These are phyloP conservation scores for Botrytis paeoniae DNA, from an alignment of 2,329 filamentous ascomycete genomes.

Conservation along the genomic window DNA sequence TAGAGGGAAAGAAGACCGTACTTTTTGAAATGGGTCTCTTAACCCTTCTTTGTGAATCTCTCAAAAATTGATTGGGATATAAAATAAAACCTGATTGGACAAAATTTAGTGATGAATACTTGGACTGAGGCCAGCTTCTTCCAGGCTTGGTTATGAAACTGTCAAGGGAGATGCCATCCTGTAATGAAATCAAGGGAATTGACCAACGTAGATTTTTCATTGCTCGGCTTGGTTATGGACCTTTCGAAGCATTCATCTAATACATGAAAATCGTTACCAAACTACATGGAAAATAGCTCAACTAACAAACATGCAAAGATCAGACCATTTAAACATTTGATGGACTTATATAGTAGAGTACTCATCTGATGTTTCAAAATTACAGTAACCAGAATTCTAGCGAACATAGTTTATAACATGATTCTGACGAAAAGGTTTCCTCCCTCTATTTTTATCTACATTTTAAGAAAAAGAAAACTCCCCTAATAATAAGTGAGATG, in stretches of 20 bases:
- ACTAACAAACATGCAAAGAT: too few relatives aligned
- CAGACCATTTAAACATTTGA: neutral
- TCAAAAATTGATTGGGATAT: too few relatives aligned
- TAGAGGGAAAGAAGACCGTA: neutral
- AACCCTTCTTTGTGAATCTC: too few relatives aligned
- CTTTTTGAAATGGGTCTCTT: neutral
- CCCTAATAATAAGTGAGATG: too few relatives aligned
- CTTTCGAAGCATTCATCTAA: neutral
- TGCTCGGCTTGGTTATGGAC: neutral
- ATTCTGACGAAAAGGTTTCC: neutral
- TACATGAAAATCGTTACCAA: neutral
- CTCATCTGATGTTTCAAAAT: neutral
- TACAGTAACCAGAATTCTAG: neutral
- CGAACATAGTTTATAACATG: neutral
- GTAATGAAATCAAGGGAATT: neutral
- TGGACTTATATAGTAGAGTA: neutral
- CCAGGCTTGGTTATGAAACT: neutral
- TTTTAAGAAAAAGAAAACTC: neutral
- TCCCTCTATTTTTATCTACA: rapidly evolving
- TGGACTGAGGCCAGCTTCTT: neutral
- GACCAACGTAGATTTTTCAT: neutral
- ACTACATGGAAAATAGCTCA: neutral
- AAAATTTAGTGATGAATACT: too few relatives aligned
- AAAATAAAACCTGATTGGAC: too few relatives aligned
- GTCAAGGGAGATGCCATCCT: neutral